phyloP scores from a whole-genome alignment of 495 filamentous ascomycete genomes.

The Tricharina praecox region DNA sequence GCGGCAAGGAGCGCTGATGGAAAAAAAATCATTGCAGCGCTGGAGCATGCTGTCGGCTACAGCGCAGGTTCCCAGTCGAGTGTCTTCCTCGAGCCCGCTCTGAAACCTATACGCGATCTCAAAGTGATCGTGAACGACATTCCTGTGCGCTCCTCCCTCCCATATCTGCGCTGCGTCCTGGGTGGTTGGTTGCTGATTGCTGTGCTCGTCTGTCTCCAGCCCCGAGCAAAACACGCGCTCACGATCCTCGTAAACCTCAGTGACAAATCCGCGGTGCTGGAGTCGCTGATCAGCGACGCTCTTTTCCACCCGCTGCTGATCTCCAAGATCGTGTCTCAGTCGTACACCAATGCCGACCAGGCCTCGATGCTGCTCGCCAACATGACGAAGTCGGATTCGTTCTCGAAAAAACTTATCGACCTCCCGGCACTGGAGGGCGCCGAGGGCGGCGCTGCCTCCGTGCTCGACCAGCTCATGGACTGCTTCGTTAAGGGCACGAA shows the following conservation, averaged over 20 bases:
- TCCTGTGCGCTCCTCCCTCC: conserved; percentile 37
- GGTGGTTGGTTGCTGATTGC: not conserved
- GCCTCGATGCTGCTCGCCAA: conserved; percentile 88
- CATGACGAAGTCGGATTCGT: conserved; percentile 56
- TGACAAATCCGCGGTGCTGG: conserved; percentile 53
- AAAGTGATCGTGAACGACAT: conserved; percentile 79
- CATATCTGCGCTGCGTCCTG: not conserved
- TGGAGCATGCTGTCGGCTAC: conserved; percentile 72
- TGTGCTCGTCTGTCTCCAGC: not conserved
- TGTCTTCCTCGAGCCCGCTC: conserved; percentile 66
- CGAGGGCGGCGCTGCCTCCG: conserved; percentile 44
- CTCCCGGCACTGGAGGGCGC: conserved; percentile 45
- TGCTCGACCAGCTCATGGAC: conserved; percentile 81
- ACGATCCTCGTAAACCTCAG: conserved; percentile 88
- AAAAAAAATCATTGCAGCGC: conserved; percentile 35
- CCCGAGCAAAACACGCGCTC: conserved; percentile 76
- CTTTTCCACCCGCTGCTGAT: conserved; percentile 61
- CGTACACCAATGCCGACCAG: conserved; percentile 59
- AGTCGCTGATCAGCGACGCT: conserved; percentile 59
- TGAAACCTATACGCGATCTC: conserved; percentile 69
- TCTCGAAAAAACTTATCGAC: conserved; percentile 52
- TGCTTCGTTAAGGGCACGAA: conserved; percentile 91
- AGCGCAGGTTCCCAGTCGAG: conserved; percentile 49
- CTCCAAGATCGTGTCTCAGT: conserved; percentile 32
- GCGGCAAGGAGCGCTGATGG: not conserved